Base-by-base conservation (phyloP, 2,329 filamentous ascomycete genomes). In the Scedosporium boydii region DNA sequence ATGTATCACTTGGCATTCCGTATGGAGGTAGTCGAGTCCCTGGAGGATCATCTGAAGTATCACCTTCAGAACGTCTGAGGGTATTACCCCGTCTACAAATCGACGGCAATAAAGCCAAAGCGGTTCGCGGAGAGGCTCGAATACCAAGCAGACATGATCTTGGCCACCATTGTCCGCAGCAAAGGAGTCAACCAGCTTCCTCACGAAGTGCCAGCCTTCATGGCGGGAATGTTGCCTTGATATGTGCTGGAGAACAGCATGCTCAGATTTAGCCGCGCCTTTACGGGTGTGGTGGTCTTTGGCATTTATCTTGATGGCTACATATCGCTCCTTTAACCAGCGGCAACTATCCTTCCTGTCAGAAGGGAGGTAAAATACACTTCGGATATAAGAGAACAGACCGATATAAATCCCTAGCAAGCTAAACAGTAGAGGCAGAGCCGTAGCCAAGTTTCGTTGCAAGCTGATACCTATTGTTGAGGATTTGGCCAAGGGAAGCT, bases 11-110 rank as follows among this genome's bases (percentile, higher is more conserved):
- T 58, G 56, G 4, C 68, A 70, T 46, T 69, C 64, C 0, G 65
- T 65, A 7, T 70, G 69, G 0, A 70, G 64, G 18, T 69, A 70
- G 6, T 70, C 64, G 2, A 70, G 64, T 1, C 58, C 68, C 1
- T 67, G 66, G 0, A 69, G 55, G 6, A 65, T 67, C 64, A 67
- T 68, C 46, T 64, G 68, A 0, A 69, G 14, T 0, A 70, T 56
- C 14, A 68, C 60, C 46, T 70, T 68, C 2, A 68, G 42, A 4
- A 67, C 58, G 48, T 63, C 64, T 0, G 63, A 60, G 3, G 68
- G 68, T 18, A 69, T 66, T 0, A 69, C 64, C 1, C 60, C 61
- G 6, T 48, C 67, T 1, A 64, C 14, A 34, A 64, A 70, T 51
- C 69, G 65, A 14, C 59, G 59, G 4, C 64, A 59, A 44, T 70